Base-by-base conservation (phyloP, 768 basidiomycete genomes). In the Suillus sp. region DNA sequence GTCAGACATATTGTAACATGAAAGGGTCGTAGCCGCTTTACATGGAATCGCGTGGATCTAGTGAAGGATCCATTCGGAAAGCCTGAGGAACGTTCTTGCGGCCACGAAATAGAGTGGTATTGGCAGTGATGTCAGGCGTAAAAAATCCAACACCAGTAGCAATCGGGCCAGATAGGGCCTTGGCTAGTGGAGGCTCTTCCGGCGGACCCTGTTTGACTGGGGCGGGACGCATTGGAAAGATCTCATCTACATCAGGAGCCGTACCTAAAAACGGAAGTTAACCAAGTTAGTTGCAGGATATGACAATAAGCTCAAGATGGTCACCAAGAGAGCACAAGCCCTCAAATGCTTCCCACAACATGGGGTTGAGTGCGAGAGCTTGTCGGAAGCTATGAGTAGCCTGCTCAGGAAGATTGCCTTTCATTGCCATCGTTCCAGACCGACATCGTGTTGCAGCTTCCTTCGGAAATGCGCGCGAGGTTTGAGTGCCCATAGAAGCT, bases 311-410 rank as follows among this genome's bases (percentile, higher is more conserved):
- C 65, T n/a, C 27, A 54, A 64, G 42, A 58, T 62, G 65, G 81
- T 59, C 69, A 91, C 95, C 95, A 51, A 93, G 77, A 35, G 83
- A 77, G 73, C 95, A 96, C 38, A 97, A 75, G 0, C 92, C 94
- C 71, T 95, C 92, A 69, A 95, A 91, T 5, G 95, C 95, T 74
- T 97, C 95, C 94, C 94, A 96, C 60, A 95, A 77, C 72, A 92
- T 84, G 37, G 93, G 92, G 71, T 93, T 89, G 54, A 87, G 72
- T 16, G 79, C 73, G 64, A 97, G 80, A 32, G 93, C 91, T 63
- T 87, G 84, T 53, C 82, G 81, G 74, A 90, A 96, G 70, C 87
- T 89, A 60, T 77, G 70, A 30, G 82, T 79, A n/a, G 95, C 95
- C 67, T 86, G 84, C 60, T 90, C 88, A 3, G 83, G 84, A 63